Evolutionary conservation across 2,329 filamentous ascomycete genomes (phyloP), one percentile per base, ranked within the genome.

Genomic region (Cercospora sp.): DNA sequence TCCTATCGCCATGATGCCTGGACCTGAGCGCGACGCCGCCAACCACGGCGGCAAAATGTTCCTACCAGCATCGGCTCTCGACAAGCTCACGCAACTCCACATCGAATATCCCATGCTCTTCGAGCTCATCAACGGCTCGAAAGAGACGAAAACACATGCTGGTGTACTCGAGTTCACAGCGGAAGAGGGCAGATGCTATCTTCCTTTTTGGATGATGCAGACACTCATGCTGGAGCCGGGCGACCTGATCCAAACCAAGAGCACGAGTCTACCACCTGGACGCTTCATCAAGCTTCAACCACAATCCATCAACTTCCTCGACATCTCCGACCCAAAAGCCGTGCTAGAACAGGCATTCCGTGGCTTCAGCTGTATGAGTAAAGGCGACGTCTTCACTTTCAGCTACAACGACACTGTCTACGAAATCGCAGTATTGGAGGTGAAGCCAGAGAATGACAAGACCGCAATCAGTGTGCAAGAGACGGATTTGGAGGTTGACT

Each of bases 41-140:
- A 98, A 98, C 84, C 94, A 95, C 78, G 95, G 95, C 73, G 96
- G 94, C 81, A 99, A 99, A 84, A 94, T 99, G 75, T 92, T 99
- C 78, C 89, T 99, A 71, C 95, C 95, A n/a, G 91, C 95, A 0
- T 97, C 93, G 39, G 94, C 95, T 5, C 87, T 99, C 65, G 94
- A 99, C 83, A 99, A 97, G 81, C 91, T 99, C 74, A 97, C 95
- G 16, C 88, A 94, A 77, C 84, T 99, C 16, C 94, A 98, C 80
- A 96, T 99, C 70, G 94, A 96, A 78, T 99, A 97, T 84, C 95
- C 95, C 7, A 92, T 99, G 84, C 87, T 98, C 72, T 96, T 99
- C 83, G 94, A 99, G 86, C 86, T 99, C 72, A 91, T 92, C 75
- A 99, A 98, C 78, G 93, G 94, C 26, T 88, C 90, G 70, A 90